Percentiles rank a stretch among this genome's conserved stretches.
These are phyloP conservation scores for Yamadazyma conglobata DNA, from an alignment of 1,139 yeast species.

Conservation along the genomic window DNA sequence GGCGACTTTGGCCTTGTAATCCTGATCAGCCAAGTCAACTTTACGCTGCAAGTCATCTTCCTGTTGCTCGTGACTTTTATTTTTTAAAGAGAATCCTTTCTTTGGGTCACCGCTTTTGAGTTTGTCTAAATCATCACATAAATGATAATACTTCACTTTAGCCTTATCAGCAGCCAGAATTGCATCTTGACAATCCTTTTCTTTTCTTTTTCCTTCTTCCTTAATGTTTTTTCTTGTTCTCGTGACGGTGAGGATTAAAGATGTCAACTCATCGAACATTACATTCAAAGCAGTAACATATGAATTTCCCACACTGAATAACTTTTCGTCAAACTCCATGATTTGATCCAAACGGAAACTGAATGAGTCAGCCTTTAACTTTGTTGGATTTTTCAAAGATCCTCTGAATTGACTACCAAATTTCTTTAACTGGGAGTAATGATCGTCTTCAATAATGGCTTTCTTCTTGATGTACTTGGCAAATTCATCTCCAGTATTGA, in stretches of 20 bases:
- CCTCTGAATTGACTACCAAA: constrained; percentile 55
- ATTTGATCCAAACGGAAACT: constrained; percentile 62
- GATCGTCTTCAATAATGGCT: constrained; percentile 76
- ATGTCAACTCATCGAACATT: constrained; percentile 82
- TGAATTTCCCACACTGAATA: constrained; percentile 68
- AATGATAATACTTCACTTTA: constrained; percentile 69
- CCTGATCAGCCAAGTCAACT: constrained; percentile 80
- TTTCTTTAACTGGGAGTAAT: constrained; percentile 69
- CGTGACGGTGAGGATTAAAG: constrained; percentile 66
- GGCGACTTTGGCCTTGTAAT: constrained; percentile 74
- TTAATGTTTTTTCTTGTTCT: constrained; percentile 71
- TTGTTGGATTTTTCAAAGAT: constrained; percentile 45
- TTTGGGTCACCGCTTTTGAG: constrained; percentile 81
- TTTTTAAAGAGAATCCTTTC: constrained; percentile 74
- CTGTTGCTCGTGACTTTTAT: constrained; percentile 80
- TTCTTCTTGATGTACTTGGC: constrained; percentile 75
- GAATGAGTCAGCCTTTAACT: constrained; percentile 67
- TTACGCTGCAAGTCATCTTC: constrained; percentile 85
- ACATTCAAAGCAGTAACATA: constrained; percentile 76
- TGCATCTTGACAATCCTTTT: constrained; percentile 79
- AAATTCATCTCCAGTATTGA: constrained; percentile 81
- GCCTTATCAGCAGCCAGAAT: constrained; percentile 87
- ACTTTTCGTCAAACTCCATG: constrained; percentile 73
- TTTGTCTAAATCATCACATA: constrained; percentile 85
- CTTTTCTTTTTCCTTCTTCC: constrained; percentile 78